A percentile compares a stretch with the other conserved stretches of the same genome.
Conservation (phyloP, 2,329 filamentous ascomycete species). For the Aspergillus fumigatiaffinis region DNA sequence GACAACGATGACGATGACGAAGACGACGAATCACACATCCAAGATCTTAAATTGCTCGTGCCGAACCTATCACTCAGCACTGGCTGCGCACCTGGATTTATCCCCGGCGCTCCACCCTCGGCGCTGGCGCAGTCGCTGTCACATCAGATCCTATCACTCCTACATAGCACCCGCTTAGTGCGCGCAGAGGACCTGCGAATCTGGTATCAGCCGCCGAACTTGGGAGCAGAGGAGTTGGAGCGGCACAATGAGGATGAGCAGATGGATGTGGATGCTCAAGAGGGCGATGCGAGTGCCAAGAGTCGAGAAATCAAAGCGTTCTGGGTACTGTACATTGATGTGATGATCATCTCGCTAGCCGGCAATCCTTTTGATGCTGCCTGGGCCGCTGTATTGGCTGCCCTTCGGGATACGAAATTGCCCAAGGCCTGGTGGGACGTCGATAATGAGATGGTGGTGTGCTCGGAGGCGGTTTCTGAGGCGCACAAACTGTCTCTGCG, state of each 20-base stretch:
- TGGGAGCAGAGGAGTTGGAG: constrained; percentile 28
- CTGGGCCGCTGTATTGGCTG: constrained; percentile 79
- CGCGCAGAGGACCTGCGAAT: constrained; percentile 68
- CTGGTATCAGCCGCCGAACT: constrained; percentile 54
- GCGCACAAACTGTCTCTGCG: constrained; percentile 57
- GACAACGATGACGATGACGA: constrained; percentile 44
- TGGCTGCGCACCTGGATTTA: constrained; percentile 78
- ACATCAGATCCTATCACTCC: constrained; percentile 70
- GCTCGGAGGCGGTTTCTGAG: constrained; percentile 57
- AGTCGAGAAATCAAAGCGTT: constrained; percentile 68
- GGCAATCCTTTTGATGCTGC: constrained; percentile 89
- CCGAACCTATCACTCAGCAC: constrained; percentile 92
- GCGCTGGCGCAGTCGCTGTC: constrained; percentile 79
- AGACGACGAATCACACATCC: constrained; percentile 45
- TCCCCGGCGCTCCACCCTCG: constrained; percentile 78
- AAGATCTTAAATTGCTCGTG: constrained; percentile 66
- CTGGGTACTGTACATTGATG: constrained; percentile 92
- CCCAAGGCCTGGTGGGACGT: constrained; percentile 79
- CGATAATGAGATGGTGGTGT: constrained; percentile 75
- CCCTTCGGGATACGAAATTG: constrained; percentile 71
- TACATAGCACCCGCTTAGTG: constrained; percentile 68
- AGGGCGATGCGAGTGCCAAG: constrained; percentile 23
- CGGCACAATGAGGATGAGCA: constrained; percentile 42
- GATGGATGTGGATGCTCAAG: constrained; percentile 46
- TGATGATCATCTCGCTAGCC: constrained; percentile 90